Percentiles rank a stretch among this genome's conserved stretches.
Conservation (phyloP, 805 yeast species). For the Lipomyces sp. region DNA sequence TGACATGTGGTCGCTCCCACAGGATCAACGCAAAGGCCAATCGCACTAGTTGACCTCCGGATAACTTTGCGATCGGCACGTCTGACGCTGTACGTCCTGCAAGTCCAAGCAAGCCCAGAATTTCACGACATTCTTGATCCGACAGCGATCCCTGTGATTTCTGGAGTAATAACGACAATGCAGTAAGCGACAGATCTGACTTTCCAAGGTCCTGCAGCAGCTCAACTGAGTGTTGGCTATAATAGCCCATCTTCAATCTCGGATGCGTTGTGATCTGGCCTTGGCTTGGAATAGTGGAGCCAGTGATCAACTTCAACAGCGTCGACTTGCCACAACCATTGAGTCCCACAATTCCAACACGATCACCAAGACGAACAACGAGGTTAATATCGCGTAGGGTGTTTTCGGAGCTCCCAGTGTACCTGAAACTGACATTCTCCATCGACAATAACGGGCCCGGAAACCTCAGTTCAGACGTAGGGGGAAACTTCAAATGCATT, state of each 20-base stretch:
- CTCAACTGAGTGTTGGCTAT: constrained; percentile 7
- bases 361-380: constrained; percentile 50
- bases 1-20: neutral
- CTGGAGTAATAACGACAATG: constrained; percentile 1
- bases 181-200: neutral
- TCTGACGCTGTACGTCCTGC: neutral
- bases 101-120: neutral
- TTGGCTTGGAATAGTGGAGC: constrained; percentile 51
- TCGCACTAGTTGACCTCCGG: constrained; percentile 13
- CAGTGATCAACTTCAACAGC: constrained; percentile 53
- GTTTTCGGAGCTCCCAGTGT: neutral
- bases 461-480: neutral
- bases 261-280: constrained; percentile 1
- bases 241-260: constrained; percentile 7
- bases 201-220: neutral
- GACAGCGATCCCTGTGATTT: neutral
- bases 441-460: constrained; percentile 2
- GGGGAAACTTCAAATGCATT: neutral
- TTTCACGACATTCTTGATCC: neutral
- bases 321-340: constrained; percentile 86
- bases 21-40: constrained; percentile 3
- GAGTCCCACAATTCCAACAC: constrained; percentile 67
- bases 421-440: constrained; percentile 1
- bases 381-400: constrained; percentile 53
- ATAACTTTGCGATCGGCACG: neutral